phyloP scores from a whole-genome alignment of 768 basidiomycete species.

The Lentinula raphanica region DNA sequence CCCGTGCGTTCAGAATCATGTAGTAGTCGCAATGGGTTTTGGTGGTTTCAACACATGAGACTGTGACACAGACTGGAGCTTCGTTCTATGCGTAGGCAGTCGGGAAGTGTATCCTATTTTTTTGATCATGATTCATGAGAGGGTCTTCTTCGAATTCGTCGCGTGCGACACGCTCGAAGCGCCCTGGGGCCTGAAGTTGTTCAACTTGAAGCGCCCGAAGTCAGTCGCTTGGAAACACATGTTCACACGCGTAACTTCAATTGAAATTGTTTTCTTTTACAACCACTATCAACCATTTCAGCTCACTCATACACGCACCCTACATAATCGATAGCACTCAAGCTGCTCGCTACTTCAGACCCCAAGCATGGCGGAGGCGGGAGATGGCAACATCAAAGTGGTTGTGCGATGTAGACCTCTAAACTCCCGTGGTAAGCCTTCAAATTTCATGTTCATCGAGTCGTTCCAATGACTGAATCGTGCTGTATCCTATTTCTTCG shows the following conservation, averaged over 20 bases:
- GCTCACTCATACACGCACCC: not conserved
- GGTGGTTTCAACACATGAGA: no score
- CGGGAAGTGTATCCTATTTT: no score
- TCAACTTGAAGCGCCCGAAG: no score
- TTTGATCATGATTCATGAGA: no score
- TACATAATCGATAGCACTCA: not conserved
- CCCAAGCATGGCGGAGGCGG: conserved; percentile 59
- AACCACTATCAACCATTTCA: not conserved
- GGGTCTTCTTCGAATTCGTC: no score
- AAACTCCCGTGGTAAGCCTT: conserved; percentile 79
- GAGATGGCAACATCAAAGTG: conserved; percentile 89
- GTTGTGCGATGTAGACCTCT: conserved; percentile 95
- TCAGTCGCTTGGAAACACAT: no score
- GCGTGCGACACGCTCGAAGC: no score
- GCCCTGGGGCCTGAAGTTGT: no score
- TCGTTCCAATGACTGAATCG: not conserved
- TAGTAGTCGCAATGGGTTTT: no score
- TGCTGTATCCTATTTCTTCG: not conserved
- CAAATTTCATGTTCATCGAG: not conserved
- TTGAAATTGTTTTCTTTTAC: not conserved
- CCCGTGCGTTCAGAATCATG: no score
- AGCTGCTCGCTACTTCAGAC: not conserved
- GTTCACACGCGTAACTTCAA: not conserved
- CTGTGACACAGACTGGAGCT: no score
- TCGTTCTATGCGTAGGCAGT: no score